Evolutionary conservation across 345 rosid genomes (phyloP).

Genomic region (Mangifera indica): DNA sequence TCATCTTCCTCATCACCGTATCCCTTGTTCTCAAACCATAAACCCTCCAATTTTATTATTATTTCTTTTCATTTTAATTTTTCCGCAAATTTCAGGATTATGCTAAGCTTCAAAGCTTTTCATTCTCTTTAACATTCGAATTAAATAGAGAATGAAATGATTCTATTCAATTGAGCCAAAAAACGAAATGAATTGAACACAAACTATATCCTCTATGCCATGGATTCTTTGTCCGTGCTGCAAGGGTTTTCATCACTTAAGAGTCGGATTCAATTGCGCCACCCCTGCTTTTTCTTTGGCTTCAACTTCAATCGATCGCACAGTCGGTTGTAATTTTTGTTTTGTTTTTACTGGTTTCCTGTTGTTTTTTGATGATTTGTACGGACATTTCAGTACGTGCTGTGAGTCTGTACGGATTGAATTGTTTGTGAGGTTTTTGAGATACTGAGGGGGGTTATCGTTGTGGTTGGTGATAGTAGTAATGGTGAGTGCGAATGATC

Average conservation of each 20-base stretch:
- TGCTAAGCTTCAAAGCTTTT: neutral
- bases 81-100: neutral
- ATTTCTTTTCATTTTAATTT: neutral
- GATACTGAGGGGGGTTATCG: neutral
- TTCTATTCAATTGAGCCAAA: neutral
- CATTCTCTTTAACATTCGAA: neutral
- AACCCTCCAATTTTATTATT: neutral
- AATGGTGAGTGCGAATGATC: conserved; percentile 78
- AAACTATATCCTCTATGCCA: neutral
- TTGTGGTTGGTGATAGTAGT: conserved; percentile 23
- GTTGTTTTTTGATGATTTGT: neutral
- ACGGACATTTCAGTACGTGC: neutral
- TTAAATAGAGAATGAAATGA: neutral
- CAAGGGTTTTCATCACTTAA: conserved; percentile 9
- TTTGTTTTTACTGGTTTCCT: neutral
- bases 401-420: conserved; percentile 7
- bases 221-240: neutral
- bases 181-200: neutral
- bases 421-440: neutral
- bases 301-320: conserved; percentile 5
- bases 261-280: neutral
- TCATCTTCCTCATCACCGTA: conserved; percentile 27
- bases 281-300: neutral
- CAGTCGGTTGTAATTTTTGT: neutral
- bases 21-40: conserved; percentile 23